Conservation (phyloP, 2,329 filamentous ascomycete species). For the Paradendryphiella salina region DNA sequence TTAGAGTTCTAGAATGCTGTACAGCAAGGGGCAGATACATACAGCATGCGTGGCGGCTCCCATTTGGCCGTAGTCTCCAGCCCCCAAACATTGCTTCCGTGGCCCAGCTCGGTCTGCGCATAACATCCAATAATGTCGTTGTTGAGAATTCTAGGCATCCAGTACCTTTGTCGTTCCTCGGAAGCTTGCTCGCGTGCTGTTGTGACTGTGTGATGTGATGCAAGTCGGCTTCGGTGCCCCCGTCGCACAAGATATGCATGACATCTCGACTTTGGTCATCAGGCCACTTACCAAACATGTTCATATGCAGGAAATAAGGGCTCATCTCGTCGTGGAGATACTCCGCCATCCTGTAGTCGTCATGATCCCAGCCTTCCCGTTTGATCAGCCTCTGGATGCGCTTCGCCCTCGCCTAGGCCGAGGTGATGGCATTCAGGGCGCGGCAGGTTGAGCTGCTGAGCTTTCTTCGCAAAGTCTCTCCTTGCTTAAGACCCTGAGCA, state of each 20-base stretch:
- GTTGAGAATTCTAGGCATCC: slow-evolving; percentile 55
- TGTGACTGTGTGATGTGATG: slow-evolving; percentile 33
- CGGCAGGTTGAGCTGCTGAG: slow-evolving; percentile 56
- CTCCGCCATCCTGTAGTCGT: slow-evolving; percentile 57
- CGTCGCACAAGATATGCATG: slow-evolving; percentile 22
- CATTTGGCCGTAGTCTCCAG: slow-evolving; percentile 55
- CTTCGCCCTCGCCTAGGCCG: slow-evolving; percentile 58
- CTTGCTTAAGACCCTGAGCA: slow-evolving; percentile 51
- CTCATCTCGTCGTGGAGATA: slow-evolving; percentile 59
- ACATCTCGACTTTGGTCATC: slow-evolving; percentile 4
- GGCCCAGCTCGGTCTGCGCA: slow-evolving; percentile 57
- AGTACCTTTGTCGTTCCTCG: slow-evolving; percentile 53
- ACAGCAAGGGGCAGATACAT: slow-evolving; percentile 16
- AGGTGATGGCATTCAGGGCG: slow-evolving; percentile 58
- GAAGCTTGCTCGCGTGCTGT: slow-evolving; percentile 57
- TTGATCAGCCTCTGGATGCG: slow-evolving; percentile 52
- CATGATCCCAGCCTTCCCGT: slow-evolving; percentile 53
- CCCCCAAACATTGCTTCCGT: slow-evolving; percentile 58
- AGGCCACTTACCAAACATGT: slow-evolving; percentile 52
- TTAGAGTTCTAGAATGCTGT: slow-evolving; percentile 12
- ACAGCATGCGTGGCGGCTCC: slow-evolving; percentile 58
- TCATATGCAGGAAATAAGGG: slow-evolving; percentile 57
- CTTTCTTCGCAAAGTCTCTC: slow-evolving; percentile 57
- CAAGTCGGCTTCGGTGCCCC: slow-evolving; percentile 23
- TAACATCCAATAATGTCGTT: slow-evolving; percentile 58